phyloP scores from a whole-genome alignment of 2,329 filamentous ascomycete genomes.

The Curvularia sp. region DNA sequence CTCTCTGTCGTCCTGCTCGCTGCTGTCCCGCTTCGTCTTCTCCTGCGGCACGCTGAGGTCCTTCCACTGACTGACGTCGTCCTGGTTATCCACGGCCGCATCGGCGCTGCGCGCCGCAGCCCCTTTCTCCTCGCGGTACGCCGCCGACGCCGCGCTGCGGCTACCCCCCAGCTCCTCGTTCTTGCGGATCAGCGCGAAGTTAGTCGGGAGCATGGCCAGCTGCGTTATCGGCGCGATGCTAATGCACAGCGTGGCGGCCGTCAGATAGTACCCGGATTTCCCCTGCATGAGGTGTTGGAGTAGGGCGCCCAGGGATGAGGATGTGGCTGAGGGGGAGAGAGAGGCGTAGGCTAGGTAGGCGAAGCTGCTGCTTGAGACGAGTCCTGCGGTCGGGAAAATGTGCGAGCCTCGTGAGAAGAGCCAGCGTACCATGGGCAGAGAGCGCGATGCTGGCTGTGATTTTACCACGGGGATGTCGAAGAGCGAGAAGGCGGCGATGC shows the following conservation, averaged over 20 bases:
- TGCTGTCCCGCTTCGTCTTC: constrained; percentile 23
- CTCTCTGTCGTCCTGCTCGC: constrained; percentile 26
- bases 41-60: constrained; percentile 37
- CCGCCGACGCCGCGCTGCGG: constrained; percentile 17
- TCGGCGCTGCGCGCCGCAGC: constrained; percentile 24
- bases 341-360: constrained; percentile 32
- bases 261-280: constrained; percentile 19
- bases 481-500: constrained; percentile 45
- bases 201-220: constrained; percentile 18
- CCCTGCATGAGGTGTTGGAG: constrained; percentile 11
- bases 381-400: constrained; percentile 41
- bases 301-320: constrained; percentile 1
- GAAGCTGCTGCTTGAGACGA: constrained; percentile 42
- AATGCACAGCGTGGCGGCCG: constrained; percentile 28
- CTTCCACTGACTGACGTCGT: constrained; percentile 37
- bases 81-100: constrained; percentile 29
- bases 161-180: constrained; percentile 34
- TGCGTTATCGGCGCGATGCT: constrained; percentile 30
- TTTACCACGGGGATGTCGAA: constrained; percentile 44
- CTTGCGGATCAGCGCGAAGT: constrained; percentile 28
- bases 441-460: constrained; percentile 49
- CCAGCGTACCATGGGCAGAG: constrained; percentile 48
- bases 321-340: constrained; percentile 5
- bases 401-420: constrained; percentile 51
- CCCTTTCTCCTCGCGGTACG: constrained; percentile 9